phyloP scores from a whole-genome alignment of 2,329 filamentous ascomycete genomes.

The Exophiala bonariae region DNA sequence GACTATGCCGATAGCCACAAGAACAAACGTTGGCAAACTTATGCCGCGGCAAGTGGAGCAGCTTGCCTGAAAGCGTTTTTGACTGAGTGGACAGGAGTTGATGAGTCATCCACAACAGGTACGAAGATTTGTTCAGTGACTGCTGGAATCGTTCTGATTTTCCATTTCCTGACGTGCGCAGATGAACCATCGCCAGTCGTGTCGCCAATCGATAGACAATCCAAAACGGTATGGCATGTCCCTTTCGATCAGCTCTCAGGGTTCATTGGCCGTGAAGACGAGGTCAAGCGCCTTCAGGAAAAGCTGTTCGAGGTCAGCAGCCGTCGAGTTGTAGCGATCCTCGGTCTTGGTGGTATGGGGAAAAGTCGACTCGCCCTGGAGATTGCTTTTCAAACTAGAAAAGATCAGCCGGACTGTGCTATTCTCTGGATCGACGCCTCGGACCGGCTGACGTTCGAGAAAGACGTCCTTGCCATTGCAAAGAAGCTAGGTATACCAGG shows the following conservation, averaged over 20 bases:
- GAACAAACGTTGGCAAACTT: conserved; percentile 40
- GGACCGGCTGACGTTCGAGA: no score
- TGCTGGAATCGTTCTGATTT: no score
- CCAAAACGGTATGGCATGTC: conserved; percentile 23
- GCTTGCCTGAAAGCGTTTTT: conserved; percentile 34
- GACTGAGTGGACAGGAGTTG: conserved; percentile 2
- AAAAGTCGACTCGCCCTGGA: conserved; percentile 30
- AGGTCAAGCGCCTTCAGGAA: conserved; percentile 10
- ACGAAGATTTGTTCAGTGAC: no score
- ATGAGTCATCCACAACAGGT: no score
- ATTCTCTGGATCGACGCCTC: no score
- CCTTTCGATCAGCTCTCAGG: conserved; percentile 20
- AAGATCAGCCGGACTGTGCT: no score
- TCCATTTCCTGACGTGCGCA: no score
- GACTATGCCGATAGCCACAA: conserved; percentile 46
- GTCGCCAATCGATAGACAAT: no score
- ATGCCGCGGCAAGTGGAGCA: conserved; percentile 41
- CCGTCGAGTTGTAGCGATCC: conserved; percentile 12
- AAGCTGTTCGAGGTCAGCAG: conserved; percentile 1
- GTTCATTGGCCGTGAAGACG: conserved; percentile 18
- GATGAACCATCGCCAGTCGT: no score
- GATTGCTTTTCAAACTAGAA: conserved; percentile 6
- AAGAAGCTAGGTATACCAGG: no score
- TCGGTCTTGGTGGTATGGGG: conserved; percentile 29
- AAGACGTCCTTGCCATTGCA: no score